A percentile compares a stretch with the other conserved stretches of the same genome.
Evolutionary conservation across 23 red algal genomes (phyloP).

Genomic region (Gracilaria caudata): DNA sequence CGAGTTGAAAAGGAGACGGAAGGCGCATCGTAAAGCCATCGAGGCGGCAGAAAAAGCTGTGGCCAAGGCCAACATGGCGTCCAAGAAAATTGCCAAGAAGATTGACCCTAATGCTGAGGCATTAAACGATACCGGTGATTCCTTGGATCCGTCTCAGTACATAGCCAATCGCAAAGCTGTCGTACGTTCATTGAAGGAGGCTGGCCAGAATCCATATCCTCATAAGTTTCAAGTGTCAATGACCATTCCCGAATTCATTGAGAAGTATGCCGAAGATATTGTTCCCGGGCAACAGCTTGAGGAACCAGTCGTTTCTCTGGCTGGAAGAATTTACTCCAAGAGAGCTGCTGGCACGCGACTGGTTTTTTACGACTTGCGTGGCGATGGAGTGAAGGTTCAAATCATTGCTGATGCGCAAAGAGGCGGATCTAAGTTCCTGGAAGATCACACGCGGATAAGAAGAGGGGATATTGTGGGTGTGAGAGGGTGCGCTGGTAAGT

Average conservation of each 20-base stretch:
- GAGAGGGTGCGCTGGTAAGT: constrained; percentile 81
- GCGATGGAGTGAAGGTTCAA: constrained; percentile 95
- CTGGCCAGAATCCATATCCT: constrained; percentile 81
- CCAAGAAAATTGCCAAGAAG: constrained; percentile 7
- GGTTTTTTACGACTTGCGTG: constrained; percentile 93
- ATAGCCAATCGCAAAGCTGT: constrained; percentile 70
- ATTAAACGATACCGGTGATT: constrained; percentile 72
- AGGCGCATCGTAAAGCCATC: constrained; percentile 74
- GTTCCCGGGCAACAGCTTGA: constrained; percentile 73
- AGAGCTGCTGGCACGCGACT: constrained; percentile 78
- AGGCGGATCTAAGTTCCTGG: constrained; percentile 57
- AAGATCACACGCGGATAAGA: constrained; percentile 54
- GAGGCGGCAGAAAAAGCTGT: constrained; percentile 69
- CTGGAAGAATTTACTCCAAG: constrained; percentile 82
- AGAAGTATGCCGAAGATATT: constrained; percentile 52
- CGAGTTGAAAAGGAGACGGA: constrained; percentile 80
- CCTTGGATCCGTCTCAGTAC: constrained; percentile 90
- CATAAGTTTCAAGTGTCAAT: constrained; percentile 90
- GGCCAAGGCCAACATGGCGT: constrained; percentile 22
- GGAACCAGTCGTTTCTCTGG: constrained; percentile 48
- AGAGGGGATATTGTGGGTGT: constrained; percentile 95
- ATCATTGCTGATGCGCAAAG: constrained; percentile 85
- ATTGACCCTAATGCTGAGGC: constrained; percentile 34
- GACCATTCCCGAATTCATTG: constrained; percentile 82
- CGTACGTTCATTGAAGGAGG: constrained; percentile 40